Conservation (phyloP, 106 monocot species). For the Allium cepa region DNA sequence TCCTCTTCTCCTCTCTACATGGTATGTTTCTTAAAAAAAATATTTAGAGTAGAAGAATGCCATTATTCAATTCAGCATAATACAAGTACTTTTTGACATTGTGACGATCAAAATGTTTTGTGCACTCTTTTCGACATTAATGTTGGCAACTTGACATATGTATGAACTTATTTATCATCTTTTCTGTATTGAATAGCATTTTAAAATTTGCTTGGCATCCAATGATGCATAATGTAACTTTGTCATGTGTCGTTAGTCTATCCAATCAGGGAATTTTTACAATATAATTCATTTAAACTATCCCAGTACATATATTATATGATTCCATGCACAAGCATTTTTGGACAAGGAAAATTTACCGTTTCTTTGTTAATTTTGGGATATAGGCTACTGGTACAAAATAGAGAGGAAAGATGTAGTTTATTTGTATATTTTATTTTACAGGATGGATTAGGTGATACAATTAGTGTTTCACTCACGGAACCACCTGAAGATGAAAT, state of each 20-base stretch:
- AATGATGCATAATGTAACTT: too few species aligned
- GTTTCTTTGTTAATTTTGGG: too few species aligned
- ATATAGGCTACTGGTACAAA: background rate
- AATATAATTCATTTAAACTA: too few species aligned
- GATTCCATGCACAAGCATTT: too few species aligned
- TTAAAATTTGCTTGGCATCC: constrained; percentile 47
- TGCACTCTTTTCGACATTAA: constrained; percentile 5
- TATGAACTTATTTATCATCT: too few species aligned
- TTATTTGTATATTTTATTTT: background rate
- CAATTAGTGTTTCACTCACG: constrained; percentile 94
- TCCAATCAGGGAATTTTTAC: too few species aligned
- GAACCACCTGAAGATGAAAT: constrained; percentile 99
- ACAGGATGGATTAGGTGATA: constrained; percentile 99
- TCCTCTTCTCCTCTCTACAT: background rate
- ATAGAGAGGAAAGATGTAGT: too few species aligned
- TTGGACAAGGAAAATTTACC: too few species aligned
- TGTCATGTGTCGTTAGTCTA: too few species aligned
- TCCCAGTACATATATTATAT: too few species aligned
- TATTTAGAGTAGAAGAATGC: background rate
- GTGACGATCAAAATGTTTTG: background rate
- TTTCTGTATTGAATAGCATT: too few species aligned
- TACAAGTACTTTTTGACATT: constrained; percentile 34
- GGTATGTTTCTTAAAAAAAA: background rate
- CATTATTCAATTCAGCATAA: constrained; percentile 48
- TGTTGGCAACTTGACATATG: constrained; percentile 16